Base-by-base conservation (phyloP, 2,329 filamentous ascomycete species). In the Periconia digitata region DNA sequence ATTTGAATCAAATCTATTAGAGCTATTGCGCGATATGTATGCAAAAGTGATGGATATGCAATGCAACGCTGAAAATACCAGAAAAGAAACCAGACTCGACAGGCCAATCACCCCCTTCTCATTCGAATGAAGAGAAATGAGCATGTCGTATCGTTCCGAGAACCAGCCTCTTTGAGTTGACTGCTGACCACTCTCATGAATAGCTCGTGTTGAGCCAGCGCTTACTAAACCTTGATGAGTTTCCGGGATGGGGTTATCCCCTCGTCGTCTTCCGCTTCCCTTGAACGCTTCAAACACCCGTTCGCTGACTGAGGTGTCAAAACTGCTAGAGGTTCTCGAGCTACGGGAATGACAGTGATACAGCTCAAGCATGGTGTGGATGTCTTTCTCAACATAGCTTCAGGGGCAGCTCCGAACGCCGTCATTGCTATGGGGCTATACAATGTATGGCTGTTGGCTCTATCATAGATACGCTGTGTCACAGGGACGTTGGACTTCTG, bases 401-500 rank as follows among this genome's bases (percentile, higher is more conserved):
- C n/a, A 15, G 27, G 5, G 12, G 3, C 27, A 10, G 27, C 3
- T 15, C 12, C 27, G 27, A 15, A 32, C n/a, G 27, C 27, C 27
- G 3, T 32, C 27, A 13, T 32, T 32, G 12, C n/a, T n/a, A n/a
- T n/a, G n/a, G n/a, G n/a, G n/a, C n/a, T n/a, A n/a, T n/a, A n/a
- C n/a, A n/a, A n/a, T n/a, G n/a, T 32, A 15, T 32, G n/a, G 27
- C 10, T 5, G 27, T 5, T 10, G 27, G n/a, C n/a, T 8, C 21
- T 42, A 7, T 17, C n/a, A 17, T 46, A 45, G 18, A 45, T 43
- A 12, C 62, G 57, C 16, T 23, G 23, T 7, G 59, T 51, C 13
- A 47, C 37, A 1, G 50, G 42, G 8, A 61, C 53, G n/a, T 56
- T 62, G 3, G 53, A 40, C 18, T 41, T 39, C 38, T 64, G 58